Conservation (phyloP, 2,329 filamentous ascomycete genomes). For the Fulvia fulva region DNA sequence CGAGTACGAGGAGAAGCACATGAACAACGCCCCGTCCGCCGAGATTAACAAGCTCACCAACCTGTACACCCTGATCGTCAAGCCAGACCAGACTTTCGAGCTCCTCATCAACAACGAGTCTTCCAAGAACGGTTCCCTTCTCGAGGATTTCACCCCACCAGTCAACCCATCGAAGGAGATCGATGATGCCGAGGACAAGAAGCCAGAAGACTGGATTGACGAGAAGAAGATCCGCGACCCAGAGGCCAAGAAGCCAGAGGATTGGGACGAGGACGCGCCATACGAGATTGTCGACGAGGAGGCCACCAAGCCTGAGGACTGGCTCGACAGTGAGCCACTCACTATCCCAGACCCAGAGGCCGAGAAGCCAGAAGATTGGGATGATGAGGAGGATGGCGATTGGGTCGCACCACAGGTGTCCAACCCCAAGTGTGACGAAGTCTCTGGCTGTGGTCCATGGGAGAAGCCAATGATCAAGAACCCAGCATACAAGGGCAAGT, state of each 20-base stretch:
- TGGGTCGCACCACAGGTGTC: slow-evolving; percentile 85
- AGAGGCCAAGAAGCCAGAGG: slow-evolving; percentile 90
- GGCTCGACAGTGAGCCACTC: slow-evolving; percentile 84
- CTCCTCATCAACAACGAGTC: slow-evolving; percentile 88
- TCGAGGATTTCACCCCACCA: slow-evolving; percentile 89
- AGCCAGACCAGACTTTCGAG: slow-evolving; percentile 91
- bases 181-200: slow-evolving; percentile 86
- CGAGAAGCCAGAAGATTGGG: slow-evolving; percentile 98
- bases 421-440: slow-evolving; percentile 94
- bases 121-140: slow-evolving; percentile 82
- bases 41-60: slow-evolving; percentile 87
- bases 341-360: slow-evolving; percentile 89
- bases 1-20: slow-evolving; percentile 99
- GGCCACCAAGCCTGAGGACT: slow-evolving; percentile 87
- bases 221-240: slow-evolving; percentile 87
- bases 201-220: slow-evolving; percentile 95
- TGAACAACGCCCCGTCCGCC: slow-evolving; percentile 76
- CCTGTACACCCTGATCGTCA: slow-evolving; percentile 94
- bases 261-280: slow-evolving; percentile 98
- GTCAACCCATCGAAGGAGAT: slow-evolving; percentile 96
- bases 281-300: slow-evolving; percentile 94
- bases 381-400: slow-evolving; percentile 98
- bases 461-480: slow-evolving; percentile 88
- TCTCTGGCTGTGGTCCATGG: slow-evolving; percentile 92
- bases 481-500: slow-evolving; percentile 98